Conservation (phyloP, 2,329 filamentous ascomycete species). For the Neonectria sp. region DNA sequence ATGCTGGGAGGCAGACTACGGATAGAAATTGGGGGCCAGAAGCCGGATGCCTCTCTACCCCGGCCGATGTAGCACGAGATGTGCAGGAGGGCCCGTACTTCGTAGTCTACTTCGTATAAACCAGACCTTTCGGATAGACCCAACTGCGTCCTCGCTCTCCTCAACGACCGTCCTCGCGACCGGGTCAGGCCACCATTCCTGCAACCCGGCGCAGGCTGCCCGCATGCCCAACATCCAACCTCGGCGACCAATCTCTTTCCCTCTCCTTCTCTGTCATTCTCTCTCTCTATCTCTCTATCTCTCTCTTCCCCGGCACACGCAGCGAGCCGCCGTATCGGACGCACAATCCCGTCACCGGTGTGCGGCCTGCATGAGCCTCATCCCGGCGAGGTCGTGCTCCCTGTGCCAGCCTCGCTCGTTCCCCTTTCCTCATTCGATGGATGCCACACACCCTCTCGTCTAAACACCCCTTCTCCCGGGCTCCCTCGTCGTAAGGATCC, state of each 20-base stretch:
- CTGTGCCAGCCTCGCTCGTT: constrained; percentile 7
- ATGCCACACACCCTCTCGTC: not conserved
- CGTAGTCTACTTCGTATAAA: not conserved
- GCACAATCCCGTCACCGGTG: constrained; percentile 29
- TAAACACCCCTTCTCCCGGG: no score
- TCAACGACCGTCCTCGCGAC: constrained; percentile 12
- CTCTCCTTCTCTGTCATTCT: not conserved
- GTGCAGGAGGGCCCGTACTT: no score
- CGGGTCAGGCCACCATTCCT: constrained; percentile 9
- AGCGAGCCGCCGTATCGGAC: constrained; percentile 12
- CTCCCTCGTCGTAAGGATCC: not conserved
- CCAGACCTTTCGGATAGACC: not conserved
- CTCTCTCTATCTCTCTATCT: not conserved
- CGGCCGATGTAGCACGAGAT: no score
- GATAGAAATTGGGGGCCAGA: not conserved
- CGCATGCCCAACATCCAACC: constrained; percentile 7
- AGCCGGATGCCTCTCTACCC: no score
- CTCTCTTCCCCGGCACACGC: not conserved
- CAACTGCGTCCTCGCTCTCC: not conserved
- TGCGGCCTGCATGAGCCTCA: constrained; percentile 26
- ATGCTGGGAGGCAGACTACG: not conserved
- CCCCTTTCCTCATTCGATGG: not conserved
- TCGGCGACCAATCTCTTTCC: not conserved
- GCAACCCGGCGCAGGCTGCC: constrained; percentile 6
- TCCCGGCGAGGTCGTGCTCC: constrained; percentile 3